Base-by-base conservation (phyloP, 257 asterid genomes). In the Dorcoceras hygrometricum region DNA sequence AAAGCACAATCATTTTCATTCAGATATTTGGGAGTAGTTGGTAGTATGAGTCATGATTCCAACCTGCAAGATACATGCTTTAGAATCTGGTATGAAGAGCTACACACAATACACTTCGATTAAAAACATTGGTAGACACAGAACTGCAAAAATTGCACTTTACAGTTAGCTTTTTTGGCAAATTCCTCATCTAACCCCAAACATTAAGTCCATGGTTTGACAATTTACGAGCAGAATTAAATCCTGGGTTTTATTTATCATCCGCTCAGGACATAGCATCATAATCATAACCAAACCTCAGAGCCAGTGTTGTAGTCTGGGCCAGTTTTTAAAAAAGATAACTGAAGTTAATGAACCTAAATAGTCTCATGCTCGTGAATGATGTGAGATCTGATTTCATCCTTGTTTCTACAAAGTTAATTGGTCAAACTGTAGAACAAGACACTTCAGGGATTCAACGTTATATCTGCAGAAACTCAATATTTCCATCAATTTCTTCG, bases 261-360 rank as follows among this genome's bases (percentile, higher is more conserved):
- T 39, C 50, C 50, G 12, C 12, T 39, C 50, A 11, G 50, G n/a
- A 39, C 50, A 39, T 2, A 12, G 50, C 50, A 39, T 11, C 50
- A 39, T 39, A 39, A 39, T 39, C 4, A 39, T 12, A 11, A 39
- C n/a, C 50, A 11, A 34, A 12, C 50, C n/a, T 39, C n/a, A 39
- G n/a, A 5, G 12, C 50, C 50, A 11, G n/a, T 39, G 18, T 3
- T 39, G 6, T 8, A 34, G n/a, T 39, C 6, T 11, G n/a, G n/a
- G n/a, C n/a, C 50, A 18, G 5, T 11, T 11, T 5, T 39, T 39
- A 0, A 39, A 39, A 39, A 39, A 39, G 50, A 34, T 4, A 34
- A 34, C 12, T 8, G 46, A 39, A 39, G n/a, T 39, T 3, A 39
- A 39, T n/a, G 57, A 39, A 63, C 70, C 46, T 50, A 65, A 50